Evolutionary conservation across 257 asterid species (phyloP).

Genomic region (Solanum ahanhuiri): DNA sequence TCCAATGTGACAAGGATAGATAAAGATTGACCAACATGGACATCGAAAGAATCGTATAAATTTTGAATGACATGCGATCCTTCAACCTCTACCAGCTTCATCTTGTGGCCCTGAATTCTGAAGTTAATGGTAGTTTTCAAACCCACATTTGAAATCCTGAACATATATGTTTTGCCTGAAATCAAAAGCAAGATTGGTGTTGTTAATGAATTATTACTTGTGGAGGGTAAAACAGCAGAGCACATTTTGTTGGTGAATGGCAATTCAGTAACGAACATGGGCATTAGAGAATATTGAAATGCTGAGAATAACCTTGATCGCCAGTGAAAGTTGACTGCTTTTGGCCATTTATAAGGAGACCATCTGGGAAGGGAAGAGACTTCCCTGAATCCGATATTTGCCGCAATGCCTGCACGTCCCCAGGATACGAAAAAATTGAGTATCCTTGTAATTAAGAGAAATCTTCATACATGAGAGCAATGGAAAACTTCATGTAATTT

Average conservation of each 20-base stretch:
- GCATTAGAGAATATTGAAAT: not conserved
- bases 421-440: not conserved
- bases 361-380: conserved; percentile 55
- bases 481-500: not conserved
- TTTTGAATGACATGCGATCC: conserved; percentile 51
- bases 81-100: conserved; percentile 48
- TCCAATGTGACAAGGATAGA: conserved; percentile 40
- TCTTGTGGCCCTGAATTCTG: conserved; percentile 32
- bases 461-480: not conserved
- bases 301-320: conserved; percentile 39
- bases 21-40: conserved; percentile 47
- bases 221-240: not conserved
- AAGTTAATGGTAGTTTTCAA: conserved; percentile 31
- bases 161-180: conserved; percentile 35
- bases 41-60: conserved; percentile 32
- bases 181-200: not conserved
- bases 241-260: not conserved
- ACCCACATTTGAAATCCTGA: conserved; percentile 44
- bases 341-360: conserved; percentile 54
- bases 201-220: not conserved
- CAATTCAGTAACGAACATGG: not conserved
- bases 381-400: conserved; percentile 60
- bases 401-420: conserved; percentile 45
- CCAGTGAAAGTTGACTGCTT: conserved; percentile 35
- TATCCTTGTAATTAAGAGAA: not conserved